Percentiles rank a stretch among this genome's conserved stretches.
These are phyloP conservation scores for Dactylonectria estremocensis DNA, from an alignment of 2,329 filamentous ascomycete genomes.

Conservation along the genomic window DNA sequence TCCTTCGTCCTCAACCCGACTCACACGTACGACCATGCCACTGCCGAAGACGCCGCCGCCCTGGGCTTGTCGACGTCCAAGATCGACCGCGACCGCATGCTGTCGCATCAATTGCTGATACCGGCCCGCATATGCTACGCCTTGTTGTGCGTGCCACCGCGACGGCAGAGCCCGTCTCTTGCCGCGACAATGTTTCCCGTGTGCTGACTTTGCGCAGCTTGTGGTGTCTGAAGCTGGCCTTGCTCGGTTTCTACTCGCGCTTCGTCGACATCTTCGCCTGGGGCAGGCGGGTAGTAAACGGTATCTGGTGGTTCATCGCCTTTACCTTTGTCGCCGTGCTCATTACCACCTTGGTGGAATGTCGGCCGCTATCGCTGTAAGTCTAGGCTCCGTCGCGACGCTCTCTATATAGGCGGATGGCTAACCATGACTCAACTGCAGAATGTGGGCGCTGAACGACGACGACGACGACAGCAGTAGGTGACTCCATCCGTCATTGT, in stretches of 20 bases:
- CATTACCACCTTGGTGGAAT: conserved; percentile 48
- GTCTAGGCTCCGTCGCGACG: neutral
- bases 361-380: conserved; percentile 46
- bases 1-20: conserved; percentile 48
- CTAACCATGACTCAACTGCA: conserved; percentile 22
- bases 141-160: conserved; percentile 43
- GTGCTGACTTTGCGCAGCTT: conserved; percentile 42
- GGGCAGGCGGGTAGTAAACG: conserved; percentile 41
- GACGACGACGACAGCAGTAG: conserved; percentile 1
- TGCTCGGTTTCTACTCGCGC: conserved; percentile 51
- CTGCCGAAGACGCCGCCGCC: conserved; percentile 38
- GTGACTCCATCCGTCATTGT: neutral
- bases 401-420: neutral
- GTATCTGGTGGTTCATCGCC: conserved; percentile 48
- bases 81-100: conserved; percentile 40
- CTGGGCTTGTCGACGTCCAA: conserved; percentile 30
- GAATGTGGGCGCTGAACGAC: conserved; percentile 35
- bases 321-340: conserved; percentile 48
- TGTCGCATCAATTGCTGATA: conserved; percentile 48
- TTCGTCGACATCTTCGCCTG: conserved; percentile 46
- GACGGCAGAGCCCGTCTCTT: neutral
- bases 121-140: conserved; percentile 50
- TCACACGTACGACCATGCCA: conserved; percentile 44
- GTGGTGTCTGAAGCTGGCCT: conserved; percentile 50
- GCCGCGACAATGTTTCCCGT: accelerated